phyloP scores from a whole-genome alignment of 1,284 basidiomycete species.

The Volvariella surrecta region DNA sequence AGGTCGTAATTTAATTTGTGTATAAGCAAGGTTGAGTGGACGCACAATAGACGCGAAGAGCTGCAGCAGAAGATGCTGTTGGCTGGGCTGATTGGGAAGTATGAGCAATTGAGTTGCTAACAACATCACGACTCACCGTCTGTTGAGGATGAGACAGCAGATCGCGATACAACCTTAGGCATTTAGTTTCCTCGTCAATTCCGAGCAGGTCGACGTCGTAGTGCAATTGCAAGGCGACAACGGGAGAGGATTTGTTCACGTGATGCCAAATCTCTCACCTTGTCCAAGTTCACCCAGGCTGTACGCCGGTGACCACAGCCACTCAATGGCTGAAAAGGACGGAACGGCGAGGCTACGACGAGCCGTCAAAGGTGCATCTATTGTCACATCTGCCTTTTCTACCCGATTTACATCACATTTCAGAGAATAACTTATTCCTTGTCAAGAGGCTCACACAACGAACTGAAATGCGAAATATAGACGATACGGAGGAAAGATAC shows the following conservation, averaged over 20 bases:
- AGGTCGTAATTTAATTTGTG: conserved; percentile 4
- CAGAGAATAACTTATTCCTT: conserved; percentile 89
- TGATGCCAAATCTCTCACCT: no score
- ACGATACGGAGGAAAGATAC: conserved; percentile 62
- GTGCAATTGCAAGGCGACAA: no score
- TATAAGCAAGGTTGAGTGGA: no score
- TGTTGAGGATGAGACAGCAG: conserved; percentile 71
- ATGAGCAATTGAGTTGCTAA: conserved; percentile 6
- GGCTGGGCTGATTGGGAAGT: conserved; percentile 48
- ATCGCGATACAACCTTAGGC: conserved; percentile 78
- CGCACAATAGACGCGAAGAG: conserved; percentile 74
- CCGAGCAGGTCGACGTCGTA: no score
- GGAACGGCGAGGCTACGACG: conserved; percentile 63
- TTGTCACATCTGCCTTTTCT: conserved; percentile 5
- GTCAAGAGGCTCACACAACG: conserved; percentile 74
- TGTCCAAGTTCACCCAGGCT: background rate
- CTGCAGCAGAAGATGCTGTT: conserved; percentile 68
- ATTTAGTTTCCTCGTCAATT: no score
- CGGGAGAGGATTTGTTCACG: no score
- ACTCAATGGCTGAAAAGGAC: conserved; percentile 73
- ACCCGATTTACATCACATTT: conserved; percentile 13
- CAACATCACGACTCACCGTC: conserved; percentile 44
- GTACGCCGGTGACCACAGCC: background rate
- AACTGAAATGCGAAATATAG: conserved; percentile 85
- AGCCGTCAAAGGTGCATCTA: conserved; percentile 63